These are phyloP conservation scores for Pythium pyrilobum DNA, from an alignment of 352 stramenopile species.

Conservation along the genomic window DNA sequence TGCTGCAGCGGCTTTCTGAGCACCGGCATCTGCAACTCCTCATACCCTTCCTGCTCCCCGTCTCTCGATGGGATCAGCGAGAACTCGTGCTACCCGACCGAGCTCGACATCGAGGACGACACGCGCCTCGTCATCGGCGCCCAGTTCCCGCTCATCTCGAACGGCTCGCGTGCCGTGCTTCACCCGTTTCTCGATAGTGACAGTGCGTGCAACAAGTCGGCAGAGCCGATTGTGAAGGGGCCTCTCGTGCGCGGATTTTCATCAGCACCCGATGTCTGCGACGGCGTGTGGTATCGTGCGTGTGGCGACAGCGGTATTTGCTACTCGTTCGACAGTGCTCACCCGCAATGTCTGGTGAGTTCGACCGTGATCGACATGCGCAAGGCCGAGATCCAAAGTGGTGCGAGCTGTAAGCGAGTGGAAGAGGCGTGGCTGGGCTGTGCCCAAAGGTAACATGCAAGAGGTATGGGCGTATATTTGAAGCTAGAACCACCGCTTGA, in stretches of 20 bases:
- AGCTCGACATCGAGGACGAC: not conserved
- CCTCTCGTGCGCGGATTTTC: too few relatives aligned
- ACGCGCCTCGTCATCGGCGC: not conserved
- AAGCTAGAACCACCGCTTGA: slow-evolving; percentile 48
- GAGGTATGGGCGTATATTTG: not conserved
- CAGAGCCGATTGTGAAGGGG: too few relatives aligned
- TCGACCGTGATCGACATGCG: slow-evolving; percentile 5
- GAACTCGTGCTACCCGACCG: slow-evolving; percentile 6
- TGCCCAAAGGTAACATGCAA: not conserved
- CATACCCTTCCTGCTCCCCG: not conserved
- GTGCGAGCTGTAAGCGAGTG: slow-evolving; percentile 10
- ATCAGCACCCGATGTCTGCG: slow-evolving; percentile 15
- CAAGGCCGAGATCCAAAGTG: slow-evolving; percentile 4
- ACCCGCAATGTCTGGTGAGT: not conserved
- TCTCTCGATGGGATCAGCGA: not conserved
- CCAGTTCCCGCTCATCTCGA: slow-evolving; percentile 7
- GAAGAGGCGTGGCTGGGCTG: slow-evolving; percentile 29
- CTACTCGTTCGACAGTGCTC: not conserved
- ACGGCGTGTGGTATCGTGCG: slow-evolving; percentile 16
- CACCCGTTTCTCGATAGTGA: slow-evolving; percentile 3
- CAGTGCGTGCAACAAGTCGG: slow-evolving; percentile 1
- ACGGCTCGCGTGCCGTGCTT: not conserved
- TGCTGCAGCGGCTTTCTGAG: slow-evolving; percentile 24
- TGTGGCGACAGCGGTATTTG: slow-evolving; percentile 19
- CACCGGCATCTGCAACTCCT: not conserved